Evolutionary conservation across 441 rosid species (phyloP).

Genomic region (Melastoma candidum): DNA sequence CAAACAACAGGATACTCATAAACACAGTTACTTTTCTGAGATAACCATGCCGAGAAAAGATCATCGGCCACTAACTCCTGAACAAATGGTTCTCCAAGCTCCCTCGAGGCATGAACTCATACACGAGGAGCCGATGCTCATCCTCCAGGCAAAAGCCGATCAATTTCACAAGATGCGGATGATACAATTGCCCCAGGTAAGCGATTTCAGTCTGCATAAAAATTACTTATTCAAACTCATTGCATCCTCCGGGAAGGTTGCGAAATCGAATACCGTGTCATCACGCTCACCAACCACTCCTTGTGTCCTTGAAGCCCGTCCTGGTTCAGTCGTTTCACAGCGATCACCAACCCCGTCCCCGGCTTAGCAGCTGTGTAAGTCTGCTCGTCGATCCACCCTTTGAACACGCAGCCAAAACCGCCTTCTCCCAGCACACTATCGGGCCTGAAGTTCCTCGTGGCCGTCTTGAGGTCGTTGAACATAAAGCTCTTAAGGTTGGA

Average conservation of each 20-base stretch:
- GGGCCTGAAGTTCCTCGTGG: constrained; percentile 19
- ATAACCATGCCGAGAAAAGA: background rate
- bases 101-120: constrained; percentile 18
- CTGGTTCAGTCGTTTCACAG: constrained; percentile 16
- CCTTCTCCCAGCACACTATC: constrained; percentile 22
- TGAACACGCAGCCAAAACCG: constrained; percentile 17
- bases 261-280: too few species aligned
- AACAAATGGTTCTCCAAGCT: constrained; percentile 20
- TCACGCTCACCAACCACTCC: constrained; percentile 17
- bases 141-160: constrained; percentile 18
- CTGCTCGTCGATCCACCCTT: constrained; percentile 19
- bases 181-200: constrained; percentile 17
- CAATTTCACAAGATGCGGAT: constrained; percentile 18
- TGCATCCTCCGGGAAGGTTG: too few species aligned
- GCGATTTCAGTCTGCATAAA: constrained; percentile 13
- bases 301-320: constrained; percentile 19
- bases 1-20: too few species aligned
- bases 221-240: background rate
- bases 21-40: background rate
- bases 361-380: constrained; percentile 12
- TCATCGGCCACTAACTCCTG: constrained; percentile 8
- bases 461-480: constrained; percentile 14
- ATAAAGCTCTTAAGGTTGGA: constrained; percentile 15
- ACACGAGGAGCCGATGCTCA: constrained; percentile 17
- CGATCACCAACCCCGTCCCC: constrained; percentile 17